phyloP scores from a whole-genome alignment of 352 stramenopile species.

The Pythium phragmiticola region DNA sequence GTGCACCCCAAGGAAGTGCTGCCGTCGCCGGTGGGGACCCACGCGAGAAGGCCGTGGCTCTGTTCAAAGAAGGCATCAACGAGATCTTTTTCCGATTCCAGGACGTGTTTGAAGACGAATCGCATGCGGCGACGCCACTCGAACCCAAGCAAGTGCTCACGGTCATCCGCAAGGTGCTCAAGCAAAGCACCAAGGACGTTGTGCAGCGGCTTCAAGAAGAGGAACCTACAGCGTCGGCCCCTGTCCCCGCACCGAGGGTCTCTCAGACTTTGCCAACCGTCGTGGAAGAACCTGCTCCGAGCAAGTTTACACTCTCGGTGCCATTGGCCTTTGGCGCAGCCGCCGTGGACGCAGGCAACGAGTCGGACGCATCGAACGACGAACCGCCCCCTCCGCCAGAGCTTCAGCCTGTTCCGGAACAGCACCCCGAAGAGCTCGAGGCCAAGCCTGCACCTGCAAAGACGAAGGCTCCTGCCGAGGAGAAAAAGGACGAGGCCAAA shows the following conservation, averaged over 20 bases:
- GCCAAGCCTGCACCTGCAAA: constrained; percentile 1
- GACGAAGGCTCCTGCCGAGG: neutral
- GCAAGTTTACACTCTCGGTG: constrained; percentile 11
- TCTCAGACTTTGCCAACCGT: neutral
- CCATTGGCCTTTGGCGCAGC: constrained; percentile 9
- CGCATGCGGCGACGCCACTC: constrained; percentile 35
- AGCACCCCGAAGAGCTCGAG: neutral
- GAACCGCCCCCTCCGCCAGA: constrained; percentile 25
- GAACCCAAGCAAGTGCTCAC: constrained; percentile 71
- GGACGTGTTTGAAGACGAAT: constrained; percentile 68
- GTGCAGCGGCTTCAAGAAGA: constrained; percentile 48
- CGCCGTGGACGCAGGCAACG: constrained; percentile 7
- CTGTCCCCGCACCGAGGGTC: neutral
- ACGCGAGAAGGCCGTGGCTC: constrained; percentile 39
- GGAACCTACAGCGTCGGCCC: neutral
- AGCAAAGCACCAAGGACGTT: constrained; percentile 75
- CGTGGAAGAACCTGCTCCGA: neutral
- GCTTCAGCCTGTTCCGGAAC: constrained; percentile 6
- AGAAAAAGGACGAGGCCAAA: constrained; percentile 18
- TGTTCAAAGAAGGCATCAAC: constrained; percentile 81
- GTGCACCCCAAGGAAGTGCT: neutral
- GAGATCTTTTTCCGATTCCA: constrained; percentile 85
- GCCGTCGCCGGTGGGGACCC: constrained; percentile 3
- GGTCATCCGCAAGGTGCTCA: constrained; percentile 76
- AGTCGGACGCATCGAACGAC: constrained; percentile 16